These are phyloP conservation scores for Lipomyces anomalus DNA, from an alignment of 805 yeast genomes.

Conservation along the genomic window DNA sequence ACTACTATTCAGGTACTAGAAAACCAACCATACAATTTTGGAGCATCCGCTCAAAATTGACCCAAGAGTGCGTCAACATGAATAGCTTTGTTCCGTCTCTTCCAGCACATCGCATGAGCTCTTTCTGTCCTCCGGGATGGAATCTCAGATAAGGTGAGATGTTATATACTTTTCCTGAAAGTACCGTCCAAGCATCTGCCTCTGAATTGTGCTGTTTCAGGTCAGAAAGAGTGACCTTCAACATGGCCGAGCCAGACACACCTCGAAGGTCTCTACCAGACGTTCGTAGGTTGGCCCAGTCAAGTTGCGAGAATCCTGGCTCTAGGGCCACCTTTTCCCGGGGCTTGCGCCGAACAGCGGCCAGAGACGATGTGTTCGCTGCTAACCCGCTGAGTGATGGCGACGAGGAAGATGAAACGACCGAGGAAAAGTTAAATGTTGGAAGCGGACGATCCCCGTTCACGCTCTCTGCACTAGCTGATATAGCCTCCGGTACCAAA, in stretches of 20 bases:
- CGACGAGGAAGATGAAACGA: not conserved
- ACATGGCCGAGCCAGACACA: conserved; percentile 9
- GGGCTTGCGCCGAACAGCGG: conserved; percentile 9
- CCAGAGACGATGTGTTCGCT: not conserved
- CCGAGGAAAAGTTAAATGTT: not conserved
- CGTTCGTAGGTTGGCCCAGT: conserved; percentile 66
- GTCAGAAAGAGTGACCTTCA: conserved; percentile 45
- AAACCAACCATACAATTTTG: conserved; percentile 73
- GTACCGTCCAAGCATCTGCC: conserved; percentile 82
- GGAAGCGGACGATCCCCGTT: conserved; percentile 8
- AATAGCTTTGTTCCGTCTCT: conserved; percentile 74
- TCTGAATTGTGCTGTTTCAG: conserved; percentile 50
- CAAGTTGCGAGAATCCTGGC: conserved; percentile 82
- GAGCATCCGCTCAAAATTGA: conserved; percentile 74
- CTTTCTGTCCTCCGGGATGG: conserved; percentile 90
- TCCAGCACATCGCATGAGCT: conserved; percentile 75
- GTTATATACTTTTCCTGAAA: conserved; percentile 77
- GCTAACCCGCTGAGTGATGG: not conserved
- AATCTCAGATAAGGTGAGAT: conserved; percentile 75
- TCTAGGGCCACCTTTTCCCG: conserved; percentile 55
- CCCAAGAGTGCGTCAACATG: conserved; percentile 62
- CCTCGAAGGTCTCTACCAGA: conserved; percentile 41
- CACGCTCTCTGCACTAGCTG: not conserved
- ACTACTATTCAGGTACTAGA: no score
- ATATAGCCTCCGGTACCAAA: not conserved